Base-by-base conservation (phyloP, 108 stramenopile genomes). In the Skeletonema costatum region DNA sequence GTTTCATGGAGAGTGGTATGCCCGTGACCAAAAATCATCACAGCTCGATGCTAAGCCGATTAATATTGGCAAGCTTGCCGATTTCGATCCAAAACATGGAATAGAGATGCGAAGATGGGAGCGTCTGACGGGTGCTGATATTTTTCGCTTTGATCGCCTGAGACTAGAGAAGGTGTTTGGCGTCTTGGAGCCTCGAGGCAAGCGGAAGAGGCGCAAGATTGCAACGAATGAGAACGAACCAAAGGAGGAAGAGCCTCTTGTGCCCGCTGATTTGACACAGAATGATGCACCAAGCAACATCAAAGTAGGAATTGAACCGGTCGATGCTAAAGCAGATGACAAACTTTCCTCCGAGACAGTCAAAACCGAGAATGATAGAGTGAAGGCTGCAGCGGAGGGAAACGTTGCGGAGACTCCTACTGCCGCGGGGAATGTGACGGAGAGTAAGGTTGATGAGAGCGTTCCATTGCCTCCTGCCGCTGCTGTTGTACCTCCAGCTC, bases 1-100 rank as follows among this genome's bases (percentile, higher is more conserved):
- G 14, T 94, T 94, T 63, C 33, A 67, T 10, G 71, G 71, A 19
- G 68, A 82, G 13, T 92, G 91, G 93, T 86, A 86, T 68, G 63
- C 81, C 0, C 60, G 60, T 48, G 66, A 85, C 73, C 77, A 69
- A 62, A 66, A 32, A 56, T 31, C 63, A 39, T 1, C 30, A 74
- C 17, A 9, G 10, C n/a, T 17, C 14, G 53, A 68, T 31, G 53
- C 59, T 59, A 68, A 58, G 67, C 9, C 62, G 53, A 56, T 56
- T 11, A 56, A 56, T 25, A 56, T 56, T 6, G 53, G 53, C 53
- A 56, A 56, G 25, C 53, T 56, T 56, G 53, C 53, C 53, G 53
- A 56, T 56, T 56, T 56, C 17, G 25, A 56, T 25, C 53, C 53
- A 11, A 21, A 29, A 10, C 53, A 56, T 29, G 53, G 7, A 29